A percentile compares a stretch with the other conserved stretches of the same genome.
Evolutionary conservation across 2,329 filamentous ascomycete genomes (phyloP).

Genomic region (Sporothrix protearum): DNA sequence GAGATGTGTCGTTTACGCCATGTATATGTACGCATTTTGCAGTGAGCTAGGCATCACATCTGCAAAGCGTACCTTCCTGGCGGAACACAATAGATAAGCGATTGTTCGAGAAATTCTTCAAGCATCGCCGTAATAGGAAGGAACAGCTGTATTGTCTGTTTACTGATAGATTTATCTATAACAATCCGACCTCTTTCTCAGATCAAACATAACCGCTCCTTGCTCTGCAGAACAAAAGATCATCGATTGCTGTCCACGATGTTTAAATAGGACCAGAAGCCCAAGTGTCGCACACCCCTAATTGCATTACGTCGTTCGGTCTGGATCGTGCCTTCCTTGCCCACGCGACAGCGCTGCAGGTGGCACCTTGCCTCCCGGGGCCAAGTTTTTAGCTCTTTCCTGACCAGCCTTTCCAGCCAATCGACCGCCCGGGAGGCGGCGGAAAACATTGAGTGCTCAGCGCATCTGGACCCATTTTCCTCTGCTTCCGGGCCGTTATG

Average conservation of each 20-base stretch:
- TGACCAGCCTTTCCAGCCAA: slow-evolving; percentile 17
- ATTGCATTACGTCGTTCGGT: background rate
- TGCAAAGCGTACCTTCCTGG: background rate
- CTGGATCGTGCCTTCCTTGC: background rate
- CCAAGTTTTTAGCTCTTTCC: background rate
- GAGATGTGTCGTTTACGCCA: background rate
- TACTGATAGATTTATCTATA: no score
- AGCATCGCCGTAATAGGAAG: background rate
- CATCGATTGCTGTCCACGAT: no score
- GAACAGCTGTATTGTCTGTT: background rate
- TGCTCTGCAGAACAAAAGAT: no score
- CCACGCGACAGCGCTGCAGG: background rate
- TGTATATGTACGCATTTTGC: background rate
- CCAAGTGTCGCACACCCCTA: background rate
- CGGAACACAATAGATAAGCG: background rate
- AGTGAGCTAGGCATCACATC: background rate
- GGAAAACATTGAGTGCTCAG: slow-evolving; percentile 15
- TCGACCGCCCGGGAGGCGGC: background rate
- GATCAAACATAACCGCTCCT: no score
- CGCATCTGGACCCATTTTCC: background rate
- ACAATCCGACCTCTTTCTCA: no score
- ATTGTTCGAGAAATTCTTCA: background rate
- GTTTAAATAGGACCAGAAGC: background rate
- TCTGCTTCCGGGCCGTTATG: background rate
- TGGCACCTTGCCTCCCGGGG: background rate